Conservation (phyloP, 495 filamentous ascomycete species). For the Clavariopsis aquatica region DNA sequence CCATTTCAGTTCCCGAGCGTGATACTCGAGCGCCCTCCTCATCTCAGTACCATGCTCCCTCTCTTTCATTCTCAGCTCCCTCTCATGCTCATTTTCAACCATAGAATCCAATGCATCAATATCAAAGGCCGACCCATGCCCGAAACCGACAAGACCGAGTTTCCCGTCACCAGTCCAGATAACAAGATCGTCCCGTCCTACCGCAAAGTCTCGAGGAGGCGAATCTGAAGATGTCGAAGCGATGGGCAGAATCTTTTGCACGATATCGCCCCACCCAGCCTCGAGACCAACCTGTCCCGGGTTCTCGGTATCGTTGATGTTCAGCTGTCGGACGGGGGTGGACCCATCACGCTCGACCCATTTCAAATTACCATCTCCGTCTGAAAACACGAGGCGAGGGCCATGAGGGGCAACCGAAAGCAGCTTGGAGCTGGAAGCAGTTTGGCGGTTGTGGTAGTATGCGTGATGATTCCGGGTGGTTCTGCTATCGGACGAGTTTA, state of each 20-base stretch:
- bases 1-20: conserved; percentile 81
- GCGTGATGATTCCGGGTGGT: conserved; percentile 27
- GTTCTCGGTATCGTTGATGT: conserved; percentile 56
- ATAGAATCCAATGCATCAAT: conserved; percentile 44
- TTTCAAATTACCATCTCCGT: conserved; percentile 80
- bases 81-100: conserved; percentile 44
- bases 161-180: conserved; percentile 48
- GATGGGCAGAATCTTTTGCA: conserved; percentile 48
- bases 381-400: conserved; percentile 78
- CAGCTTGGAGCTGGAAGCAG: conserved; percentile 75
- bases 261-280: conserved; percentile 44
- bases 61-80: conserved; percentile 51
- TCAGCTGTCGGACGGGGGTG: conserved; percentile 74
- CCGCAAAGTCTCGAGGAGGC: conserved; percentile 1
- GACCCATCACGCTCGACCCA: conserved; percentile 91
- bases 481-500: conserved; percentile 22
- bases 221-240: conserved; percentile 1
- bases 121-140: conserved; percentile 14
- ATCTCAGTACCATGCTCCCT: conserved; percentile 66
- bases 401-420: conserved; percentile 85
- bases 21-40: conserved; percentile 71
- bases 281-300: background rate
- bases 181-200: conserved; percentile 42
- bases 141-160: conserved; percentile 46
- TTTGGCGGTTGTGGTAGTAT: conserved; percentile 75